These are phyloP conservation scores for Noccaea caerulescens DNA, from an alignment of 345 rosid species.

Conservation along the genomic window DNA sequence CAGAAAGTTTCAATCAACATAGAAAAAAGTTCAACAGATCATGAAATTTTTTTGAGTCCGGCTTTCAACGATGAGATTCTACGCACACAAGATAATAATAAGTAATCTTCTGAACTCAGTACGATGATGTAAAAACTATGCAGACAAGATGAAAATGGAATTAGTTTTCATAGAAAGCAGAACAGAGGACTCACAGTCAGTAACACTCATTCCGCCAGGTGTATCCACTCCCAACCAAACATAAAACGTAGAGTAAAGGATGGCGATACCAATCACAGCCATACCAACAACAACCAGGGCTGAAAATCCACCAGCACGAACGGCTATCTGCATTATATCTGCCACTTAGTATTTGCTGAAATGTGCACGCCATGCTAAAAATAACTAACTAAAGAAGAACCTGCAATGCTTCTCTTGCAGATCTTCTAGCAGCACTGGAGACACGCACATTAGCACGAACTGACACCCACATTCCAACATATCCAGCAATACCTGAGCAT, in stretches of 20 bases:
- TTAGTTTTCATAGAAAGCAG: slow-evolving; percentile 11
- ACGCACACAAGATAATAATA: not conserved
- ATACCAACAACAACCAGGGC: slow-evolving; percentile 98
- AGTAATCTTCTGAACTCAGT: not conserved
- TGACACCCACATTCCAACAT: slow-evolving; percentile 99
- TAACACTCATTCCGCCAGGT: slow-evolving; percentile 87
- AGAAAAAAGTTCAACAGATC: slow-evolving; percentile 25
- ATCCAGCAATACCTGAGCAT: slow-evolving; percentile 95
- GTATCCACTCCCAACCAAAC: slow-evolving; percentile 88
- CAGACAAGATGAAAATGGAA: slow-evolving; percentile 16
- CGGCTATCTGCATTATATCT: slow-evolving; percentile 67
- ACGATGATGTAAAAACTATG: slow-evolving; percentile 5
- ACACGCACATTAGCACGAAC: slow-evolving; percentile 99
- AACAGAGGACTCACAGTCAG: slow-evolving; percentile 71
- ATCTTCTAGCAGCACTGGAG: slow-evolving; percentile 97
- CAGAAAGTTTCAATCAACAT: slow-evolving; percentile 35
- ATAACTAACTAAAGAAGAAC: slow-evolving; percentile 47
- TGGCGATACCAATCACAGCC: slow-evolving; percentile 97
- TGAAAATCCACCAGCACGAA: slow-evolving; percentile 99
- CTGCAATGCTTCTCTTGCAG: slow-evolving; percentile 99
- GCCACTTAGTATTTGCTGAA: slow-evolving; percentile 40
- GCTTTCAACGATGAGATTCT: slow-evolving; percentile 9
- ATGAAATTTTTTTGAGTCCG: not conserved
- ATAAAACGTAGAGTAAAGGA: slow-evolving; percentile 91
- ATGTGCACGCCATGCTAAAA: slow-evolving; percentile 31